Evolutionary conservation across 2,329 filamentous ascomycete genomes (phyloP), one percentile per base, ranked within the genome.

Genomic region (Scytalidium sp.): DNA sequence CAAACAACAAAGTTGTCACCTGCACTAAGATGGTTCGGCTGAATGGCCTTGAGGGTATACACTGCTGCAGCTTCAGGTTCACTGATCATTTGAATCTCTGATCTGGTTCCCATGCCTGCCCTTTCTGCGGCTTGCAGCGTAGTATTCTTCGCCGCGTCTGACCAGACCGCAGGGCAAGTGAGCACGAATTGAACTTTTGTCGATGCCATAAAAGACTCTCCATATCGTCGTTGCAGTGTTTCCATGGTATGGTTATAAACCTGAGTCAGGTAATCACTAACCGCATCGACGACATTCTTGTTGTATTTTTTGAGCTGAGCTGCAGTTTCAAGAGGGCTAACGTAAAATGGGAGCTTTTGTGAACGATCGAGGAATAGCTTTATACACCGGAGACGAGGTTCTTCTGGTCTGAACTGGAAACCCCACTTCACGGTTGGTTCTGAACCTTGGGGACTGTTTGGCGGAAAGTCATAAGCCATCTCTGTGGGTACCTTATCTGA

Each of bases 401-500:
- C 86, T 61, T 90, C 85, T 1, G 88, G 87, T 60, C 83, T 85
- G 75, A 91, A 89, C 65, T 92, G 87, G 65, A 91, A 92, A 0
- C 88, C 88, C 88, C 88, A 93, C 80, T 85, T 87, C 43, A 81
- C 62, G 1, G 63, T 76, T 6, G 80, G 75, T 7, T 71, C 66
- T 1, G 72, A 64, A n/a, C 65, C 73, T 2, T 64, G 56, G 3
- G 67, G 54, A 3, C 71, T 61, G 19, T 66, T 57, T 46, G 69
- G 63, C 47, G 72, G 67, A 25, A 71, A 67, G 51, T 79, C 75
- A 56, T 87, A 85, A 47, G 73, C 69, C 50, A 92, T 85, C 66
- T 92, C 88, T 13, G 87, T 90, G 1, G 88, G 88, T 2, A 92
- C 88, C 73, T 93, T 93, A 73, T 93, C 88, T 29, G 87, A 90